A percentile compares a stretch with the other conserved stretches of the same genome.
Conservation (phyloP, 2,329 filamentous ascomycete genomes). For the Alternaria solani region DNA sequence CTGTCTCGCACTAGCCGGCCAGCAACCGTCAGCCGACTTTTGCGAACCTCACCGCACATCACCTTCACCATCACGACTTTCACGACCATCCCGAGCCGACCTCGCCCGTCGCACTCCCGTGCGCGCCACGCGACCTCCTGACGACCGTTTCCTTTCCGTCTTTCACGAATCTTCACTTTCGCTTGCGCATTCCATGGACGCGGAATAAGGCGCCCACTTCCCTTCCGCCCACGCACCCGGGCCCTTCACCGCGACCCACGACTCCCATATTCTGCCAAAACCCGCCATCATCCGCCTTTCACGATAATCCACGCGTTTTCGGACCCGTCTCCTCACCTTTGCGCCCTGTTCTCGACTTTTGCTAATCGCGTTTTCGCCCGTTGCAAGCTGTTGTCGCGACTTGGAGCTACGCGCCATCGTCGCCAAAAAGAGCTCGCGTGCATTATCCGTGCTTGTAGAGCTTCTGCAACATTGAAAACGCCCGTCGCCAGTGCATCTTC, state of each 20-base stretch:
- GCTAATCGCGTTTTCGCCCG: constrained; percentile 16
- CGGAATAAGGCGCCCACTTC: constrained; percentile 27
- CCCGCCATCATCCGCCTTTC: constrained; percentile 6
- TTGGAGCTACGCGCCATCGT: constrained; percentile 33
- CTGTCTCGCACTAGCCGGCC: constrained; percentile 23
- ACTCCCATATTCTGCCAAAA: constrained; percentile 21
- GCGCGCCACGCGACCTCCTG: constrained; percentile 25
- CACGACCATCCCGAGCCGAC: constrained; percentile 33
- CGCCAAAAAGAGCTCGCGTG: constrained; percentile 24
- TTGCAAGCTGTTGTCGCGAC: constrained; percentile 22
- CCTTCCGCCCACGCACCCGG: constrained; percentile 31
- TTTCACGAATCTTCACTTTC: constrained; percentile 19
- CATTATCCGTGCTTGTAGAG: constrained; percentile 30
- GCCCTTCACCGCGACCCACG: constrained; percentile 26
- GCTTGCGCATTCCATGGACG: constrained; percentile 26
- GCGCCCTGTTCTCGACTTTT: constrained; percentile 14
- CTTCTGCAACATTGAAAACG: constrained; percentile 24
- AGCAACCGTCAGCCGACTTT: constrained; percentile 22
- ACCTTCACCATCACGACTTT: constrained; percentile 31
- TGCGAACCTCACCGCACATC: constrained; percentile 27
- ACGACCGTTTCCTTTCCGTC: constrained; percentile 39
- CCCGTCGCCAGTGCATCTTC: constrained; percentile 19
- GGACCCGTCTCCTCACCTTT: constrained; percentile 7
- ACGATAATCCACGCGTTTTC: constrained; percentile 20
- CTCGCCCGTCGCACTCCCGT: constrained; percentile 38